Evolutionary conservation across 257 asterid genomes (phyloP).

Genomic region (Solanum medicagineum): DNA sequence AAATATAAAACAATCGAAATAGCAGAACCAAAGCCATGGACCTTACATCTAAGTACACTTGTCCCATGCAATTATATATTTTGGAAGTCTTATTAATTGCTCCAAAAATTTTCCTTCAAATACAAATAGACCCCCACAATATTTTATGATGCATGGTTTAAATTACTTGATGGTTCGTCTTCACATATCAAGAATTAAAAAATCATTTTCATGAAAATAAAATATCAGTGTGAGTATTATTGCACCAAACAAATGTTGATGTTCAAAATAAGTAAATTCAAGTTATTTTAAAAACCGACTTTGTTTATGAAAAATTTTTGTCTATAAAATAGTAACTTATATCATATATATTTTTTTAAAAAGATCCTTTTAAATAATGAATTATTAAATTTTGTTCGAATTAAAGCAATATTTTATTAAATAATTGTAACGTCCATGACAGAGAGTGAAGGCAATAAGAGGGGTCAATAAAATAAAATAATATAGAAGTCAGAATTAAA

Average conservation of each 20-base stretch:
- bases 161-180: neutral
- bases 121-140: neutral
- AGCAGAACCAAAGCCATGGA: neutral
- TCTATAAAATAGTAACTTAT: neutral
- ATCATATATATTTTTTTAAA: neutral
- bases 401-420: neutral
- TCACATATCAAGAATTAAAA: neutral
- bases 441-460: neutral
- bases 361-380: neutral
- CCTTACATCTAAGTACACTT: neutral
- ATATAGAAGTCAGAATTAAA: neutral
- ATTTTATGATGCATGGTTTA: neutral
- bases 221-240: neutral
- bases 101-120: neutral
- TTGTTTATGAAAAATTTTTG: neutral
- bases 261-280: neutral
- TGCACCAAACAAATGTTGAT: neutral
- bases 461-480: neutral
- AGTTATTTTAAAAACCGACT: neutral
- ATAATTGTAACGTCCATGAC: neutral
- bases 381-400: neutral
- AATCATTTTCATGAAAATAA: neutral
- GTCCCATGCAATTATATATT: neutral
- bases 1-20: neutral
- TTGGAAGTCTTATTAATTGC: neutral